These are phyloP conservation scores for Aureobasidium melanogenum DNA, from an alignment of 2,329 filamentous ascomycete genomes.

Conservation along the genomic window DNA sequence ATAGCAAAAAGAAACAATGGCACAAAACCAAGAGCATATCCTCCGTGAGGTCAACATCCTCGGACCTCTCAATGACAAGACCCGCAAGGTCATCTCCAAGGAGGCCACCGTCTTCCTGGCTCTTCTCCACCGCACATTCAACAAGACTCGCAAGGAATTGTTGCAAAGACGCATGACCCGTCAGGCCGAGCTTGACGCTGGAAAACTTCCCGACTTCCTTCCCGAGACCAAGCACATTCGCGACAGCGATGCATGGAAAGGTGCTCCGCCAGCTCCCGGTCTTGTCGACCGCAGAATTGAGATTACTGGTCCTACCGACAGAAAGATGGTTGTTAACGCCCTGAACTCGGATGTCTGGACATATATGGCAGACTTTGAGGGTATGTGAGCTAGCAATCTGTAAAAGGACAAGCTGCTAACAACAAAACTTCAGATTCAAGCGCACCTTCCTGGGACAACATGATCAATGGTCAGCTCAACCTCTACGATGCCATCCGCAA, in stretches of 20 bases:
- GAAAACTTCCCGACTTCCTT: conserved; percentile 82
- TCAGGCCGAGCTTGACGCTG: conserved; percentile 89
- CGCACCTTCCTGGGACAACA: conserved; percentile 97
- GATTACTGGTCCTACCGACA: conserved; percentile 93
- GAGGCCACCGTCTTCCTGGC: conserved; percentile 87
- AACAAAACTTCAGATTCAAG: conserved; percentile 59
- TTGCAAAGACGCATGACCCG: conserved; percentile 78
- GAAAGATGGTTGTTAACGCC: conserved; percentile 99
- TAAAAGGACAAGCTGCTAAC: conserved; percentile 1
- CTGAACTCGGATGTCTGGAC: conserved; percentile 95
- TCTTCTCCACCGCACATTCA: conserved; percentile 91
- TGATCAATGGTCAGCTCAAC: conserved; percentile 97
- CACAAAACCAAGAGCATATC: conserved; percentile 49
- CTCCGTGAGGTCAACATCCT: conserved; percentile 84
- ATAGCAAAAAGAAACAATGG: conserved; percentile 14
- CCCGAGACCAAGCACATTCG: conserved; percentile 93
- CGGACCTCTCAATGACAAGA: conserved; percentile 65
- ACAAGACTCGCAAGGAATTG: conserved; percentile 75
- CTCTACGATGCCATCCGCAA: conserved; percentile 90
- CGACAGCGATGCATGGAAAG: conserved; percentile 89
- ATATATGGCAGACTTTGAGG: conserved; percentile 99
- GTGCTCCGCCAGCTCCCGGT: conserved; percentile 81
- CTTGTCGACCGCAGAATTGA: conserved; percentile 89
- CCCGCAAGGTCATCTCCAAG: conserved; percentile 85
- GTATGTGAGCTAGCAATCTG: conserved; percentile 40